Evolutionary conservation across 163 green algal genomes (phyloP), one percentile per base, ranked within the genome.

Genomic region (Dunaliella salina): DNA sequence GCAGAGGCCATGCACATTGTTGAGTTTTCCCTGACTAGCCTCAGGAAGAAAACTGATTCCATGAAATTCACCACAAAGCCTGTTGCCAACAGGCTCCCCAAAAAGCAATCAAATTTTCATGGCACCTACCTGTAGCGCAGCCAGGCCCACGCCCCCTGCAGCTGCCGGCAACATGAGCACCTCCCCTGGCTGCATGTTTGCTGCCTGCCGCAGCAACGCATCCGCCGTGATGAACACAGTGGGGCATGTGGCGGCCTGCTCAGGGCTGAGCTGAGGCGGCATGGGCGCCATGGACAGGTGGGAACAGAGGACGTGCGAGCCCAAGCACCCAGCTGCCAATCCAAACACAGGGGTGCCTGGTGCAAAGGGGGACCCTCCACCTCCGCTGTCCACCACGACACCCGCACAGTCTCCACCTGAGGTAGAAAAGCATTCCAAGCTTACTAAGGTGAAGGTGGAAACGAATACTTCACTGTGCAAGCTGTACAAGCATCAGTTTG

Each of bases 321-420:
- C 91, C 29, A 95, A 86, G 85, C 87, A 91, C 13, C 95, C 95
- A 26, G 86, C 88, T 22, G 95, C 95, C 24, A 98, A 90, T 17
- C 95, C 95, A 92, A 98, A 97, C 57, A 98, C 94, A 15, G 87
- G 69, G n/a, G 92, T 72, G 34, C 93, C 91, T 82, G 78, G 84
- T n/a, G 17, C 93, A 34, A 67, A 63, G 75, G 34, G n/a, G 20
- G 29, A 45, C 5, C 26, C 72, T 13, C 45, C 59, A 75, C 83
- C 18, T 3, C 30, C 84, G 26, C n/a, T 80, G 72, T 32, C n/a
- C 0, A 92, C 80, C 0, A 98, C 86, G 0, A 97, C 86, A 0
- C 94, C 95, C 25, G 95, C 90, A 71, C 88, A 95, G 84, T 98
- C 95, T 46, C 92, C 91, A 45, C 95, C 63, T 75, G 63, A 50